Evolutionary conservation across 2,329 filamentous ascomycete species (phyloP).

Genomic region (Scedosporium apiospermum): DNA sequence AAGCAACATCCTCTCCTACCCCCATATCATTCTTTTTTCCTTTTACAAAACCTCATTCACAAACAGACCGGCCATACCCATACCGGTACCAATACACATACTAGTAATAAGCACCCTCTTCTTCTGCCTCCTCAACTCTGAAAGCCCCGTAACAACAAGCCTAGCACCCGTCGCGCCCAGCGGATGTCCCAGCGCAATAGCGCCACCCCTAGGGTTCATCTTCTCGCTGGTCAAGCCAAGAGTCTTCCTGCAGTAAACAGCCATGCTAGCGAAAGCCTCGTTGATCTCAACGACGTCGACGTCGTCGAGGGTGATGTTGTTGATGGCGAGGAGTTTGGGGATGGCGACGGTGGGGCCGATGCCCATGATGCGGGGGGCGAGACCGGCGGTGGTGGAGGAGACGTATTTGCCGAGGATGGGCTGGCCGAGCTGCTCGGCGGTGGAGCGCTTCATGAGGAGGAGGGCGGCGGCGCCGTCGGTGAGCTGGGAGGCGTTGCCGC

Average conservation of each 20-base stretch:
- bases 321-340: slow-evolving; percentile 75
- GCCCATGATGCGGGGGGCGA: slow-evolving; percentile 93
- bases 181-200: slow-evolving; percentile 75
- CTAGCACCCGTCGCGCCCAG: slow-evolving; percentile 69
- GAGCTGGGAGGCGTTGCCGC: slow-evolving; percentile 89
- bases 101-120: slow-evolving; percentile 88
- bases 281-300: slow-evolving; percentile 90
- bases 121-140: slow-evolving; percentile 72
- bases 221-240: slow-evolving; percentile 63
- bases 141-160: slow-evolving; percentile 83
- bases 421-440: slow-evolving; percentile 75
- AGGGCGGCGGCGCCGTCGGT: slow-evolving; percentile 90
- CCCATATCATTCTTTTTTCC: not conserved
- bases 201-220: slow-evolving; percentile 74
- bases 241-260: slow-evolving; percentile 77
- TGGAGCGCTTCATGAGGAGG: slow-evolving; percentile 89
- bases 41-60: slow-evolving; percentile 41
- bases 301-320: slow-evolving; percentile 69
- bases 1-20: not conserved
- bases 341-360: slow-evolving; percentile 70
- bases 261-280: slow-evolving; percentile 97
- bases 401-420: slow-evolving; percentile 93
- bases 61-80: slow-evolving; percentile 60
- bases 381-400: slow-evolving; percentile 79
- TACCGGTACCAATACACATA: slow-evolving; percentile 72